These are phyloP conservation scores for Aspergillus hiratsukae DNA, from an alignment of 2,329 filamentous ascomycete species.

Conservation along the genomic window DNA sequence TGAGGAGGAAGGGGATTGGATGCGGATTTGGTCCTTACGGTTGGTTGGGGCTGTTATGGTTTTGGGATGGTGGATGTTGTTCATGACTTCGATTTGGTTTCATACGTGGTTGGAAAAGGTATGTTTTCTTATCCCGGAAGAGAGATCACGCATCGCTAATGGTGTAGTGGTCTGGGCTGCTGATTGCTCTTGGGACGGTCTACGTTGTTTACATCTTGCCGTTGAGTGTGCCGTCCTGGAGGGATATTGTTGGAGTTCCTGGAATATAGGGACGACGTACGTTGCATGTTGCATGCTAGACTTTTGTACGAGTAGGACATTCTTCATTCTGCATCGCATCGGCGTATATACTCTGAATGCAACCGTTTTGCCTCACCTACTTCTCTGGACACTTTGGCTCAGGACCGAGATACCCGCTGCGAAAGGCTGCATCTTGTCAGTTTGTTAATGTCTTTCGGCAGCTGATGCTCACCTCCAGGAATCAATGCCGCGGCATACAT, in stretches of 20 bases:
- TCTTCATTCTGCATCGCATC: background rate
- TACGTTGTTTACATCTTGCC: slow-evolving; percentile 51
- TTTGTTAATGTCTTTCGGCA: background rate
- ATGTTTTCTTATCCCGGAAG: slow-evolving; percentile 23
- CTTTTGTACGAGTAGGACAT: background rate
- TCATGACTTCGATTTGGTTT: slow-evolving; percentile 98
- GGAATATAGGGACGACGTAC: slow-evolving; percentile 25
- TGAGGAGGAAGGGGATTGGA: slow-evolving; percentile 44
- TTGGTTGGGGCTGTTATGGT: slow-evolving; percentile 56
- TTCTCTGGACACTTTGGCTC: slow-evolving; percentile 21
- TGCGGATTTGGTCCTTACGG: slow-evolving; percentile 53
- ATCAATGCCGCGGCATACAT: slow-evolving; percentile 56
- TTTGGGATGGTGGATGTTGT: slow-evolving; percentile 87
- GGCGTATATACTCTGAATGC: slow-evolving; percentile 2
- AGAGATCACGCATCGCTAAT: slow-evolving; percentile 12
- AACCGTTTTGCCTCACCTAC: background rate
- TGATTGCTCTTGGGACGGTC: slow-evolving; percentile 46
- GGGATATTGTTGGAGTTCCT: slow-evolving; percentile 43
- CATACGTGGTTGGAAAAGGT: slow-evolving; percentile 99
- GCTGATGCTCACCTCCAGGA: slow-evolving; percentile 47
- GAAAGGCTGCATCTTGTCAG: slow-evolving; percentile 27
- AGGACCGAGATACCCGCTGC: slow-evolving; percentile 29
- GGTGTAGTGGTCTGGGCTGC: slow-evolving; percentile 46
- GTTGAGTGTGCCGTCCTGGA: slow-evolving; percentile 40
- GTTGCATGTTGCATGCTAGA: background rate